Conservation (phyloP, 768 basidiomycete genomes). For the Rhodotorula toruloides region DNA sequence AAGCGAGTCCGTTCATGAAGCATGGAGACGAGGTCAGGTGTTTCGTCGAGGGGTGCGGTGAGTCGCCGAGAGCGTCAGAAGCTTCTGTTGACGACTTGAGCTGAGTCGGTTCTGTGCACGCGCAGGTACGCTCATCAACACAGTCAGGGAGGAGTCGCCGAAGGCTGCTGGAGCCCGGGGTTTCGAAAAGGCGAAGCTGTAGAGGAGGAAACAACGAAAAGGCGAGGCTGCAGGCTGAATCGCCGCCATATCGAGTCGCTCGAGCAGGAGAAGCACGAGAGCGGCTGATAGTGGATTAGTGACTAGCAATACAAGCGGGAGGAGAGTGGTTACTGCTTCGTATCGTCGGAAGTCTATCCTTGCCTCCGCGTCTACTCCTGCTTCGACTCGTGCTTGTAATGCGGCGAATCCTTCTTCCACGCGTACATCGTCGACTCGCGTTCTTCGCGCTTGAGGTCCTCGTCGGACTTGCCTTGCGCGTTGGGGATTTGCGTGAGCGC, state of each 20-base stretch:
- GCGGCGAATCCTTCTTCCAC: slow-evolving; percentile 17
- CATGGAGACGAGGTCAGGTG: slow-evolving; percentile 23
- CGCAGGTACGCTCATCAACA: slow-evolving; percentile 33
- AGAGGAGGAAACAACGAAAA: neutral
- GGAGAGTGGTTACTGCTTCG: too few relatives aligned
- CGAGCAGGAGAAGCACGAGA: too few relatives aligned
- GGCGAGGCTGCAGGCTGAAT: neutral
- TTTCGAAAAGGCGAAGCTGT: slow-evolving; percentile 27
- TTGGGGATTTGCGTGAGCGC: slow-evolving; percentile 39
- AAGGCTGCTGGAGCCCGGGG: neutral
- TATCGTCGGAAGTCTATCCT: too few relatives aligned
- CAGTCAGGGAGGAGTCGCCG: slow-evolving; percentile 5
- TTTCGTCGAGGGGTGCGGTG: slow-evolving; percentile 32
- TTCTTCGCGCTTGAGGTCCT: slow-evolving; percentile 31
- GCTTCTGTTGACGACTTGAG: too few relatives aligned
- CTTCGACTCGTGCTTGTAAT: neutral
- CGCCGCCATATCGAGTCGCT: too few relatives aligned
- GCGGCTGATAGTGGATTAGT: too few relatives aligned
- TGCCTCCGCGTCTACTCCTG: neutral
- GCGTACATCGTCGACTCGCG: slow-evolving; percentile 38
- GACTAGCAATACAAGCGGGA: too few relatives aligned
- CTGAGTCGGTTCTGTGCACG: neutral
- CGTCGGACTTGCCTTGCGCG: slow-evolving; percentile 25
- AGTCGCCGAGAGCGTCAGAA: too few relatives aligned
- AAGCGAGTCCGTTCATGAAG: slow-evolving; percentile 19